Conservation (phyloP, 805 yeast genomes). For the Maudiozyma pseudohumilis region DNA sequence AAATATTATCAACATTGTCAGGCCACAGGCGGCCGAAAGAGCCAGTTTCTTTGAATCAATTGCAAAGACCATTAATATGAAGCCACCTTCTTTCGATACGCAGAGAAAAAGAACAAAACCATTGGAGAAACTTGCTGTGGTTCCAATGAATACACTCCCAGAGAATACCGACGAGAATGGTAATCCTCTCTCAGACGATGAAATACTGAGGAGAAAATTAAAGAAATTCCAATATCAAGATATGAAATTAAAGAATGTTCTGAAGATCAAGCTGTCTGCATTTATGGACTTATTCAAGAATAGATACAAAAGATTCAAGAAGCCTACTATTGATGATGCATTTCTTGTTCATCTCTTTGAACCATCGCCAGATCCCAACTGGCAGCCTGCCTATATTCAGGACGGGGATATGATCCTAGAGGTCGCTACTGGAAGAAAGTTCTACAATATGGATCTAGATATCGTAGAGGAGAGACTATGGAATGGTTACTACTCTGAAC, state of each 20-base stretch:
- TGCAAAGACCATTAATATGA: constrained; percentile 46
- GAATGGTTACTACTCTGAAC: constrained; percentile 94
- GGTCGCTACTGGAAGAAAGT: constrained; percentile 58
- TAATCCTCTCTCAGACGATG: constrained; percentile 28
- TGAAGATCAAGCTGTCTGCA: constrained; percentile 78
- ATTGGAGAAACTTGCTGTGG: constrained; percentile 32
- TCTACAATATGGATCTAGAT: constrained; percentile 84
- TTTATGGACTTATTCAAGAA: constrained; percentile 82
- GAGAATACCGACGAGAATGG: constrained; percentile 19
- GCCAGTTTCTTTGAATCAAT: constrained; percentile 46
- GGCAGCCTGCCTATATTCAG: constrained; percentile 37
- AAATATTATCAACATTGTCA: constrained; percentile 37
- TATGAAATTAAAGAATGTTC: constrained; percentile 69
- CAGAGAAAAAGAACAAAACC: constrained; percentile 37
- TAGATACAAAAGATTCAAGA: constrained; percentile 81
- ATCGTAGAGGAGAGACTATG: constrained; percentile 89
- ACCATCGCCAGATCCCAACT: constrained; percentile 33
- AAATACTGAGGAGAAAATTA: constrained; percentile 32
- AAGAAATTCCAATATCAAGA: constrained; percentile 50
- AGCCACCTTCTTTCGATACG: constrained; percentile 66
- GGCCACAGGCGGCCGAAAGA: constrained; percentile 44
- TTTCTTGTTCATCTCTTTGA: constrained; percentile 71
- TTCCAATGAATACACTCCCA: constrained; percentile 17
- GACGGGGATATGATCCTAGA: constrained; percentile 76
- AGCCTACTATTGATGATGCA: constrained; percentile 79